Evolutionary conservation across 805 yeast genomes (phyloP), one percentile per base, ranked within the genome.

Genomic region (Candida nemodendra): DNA sequence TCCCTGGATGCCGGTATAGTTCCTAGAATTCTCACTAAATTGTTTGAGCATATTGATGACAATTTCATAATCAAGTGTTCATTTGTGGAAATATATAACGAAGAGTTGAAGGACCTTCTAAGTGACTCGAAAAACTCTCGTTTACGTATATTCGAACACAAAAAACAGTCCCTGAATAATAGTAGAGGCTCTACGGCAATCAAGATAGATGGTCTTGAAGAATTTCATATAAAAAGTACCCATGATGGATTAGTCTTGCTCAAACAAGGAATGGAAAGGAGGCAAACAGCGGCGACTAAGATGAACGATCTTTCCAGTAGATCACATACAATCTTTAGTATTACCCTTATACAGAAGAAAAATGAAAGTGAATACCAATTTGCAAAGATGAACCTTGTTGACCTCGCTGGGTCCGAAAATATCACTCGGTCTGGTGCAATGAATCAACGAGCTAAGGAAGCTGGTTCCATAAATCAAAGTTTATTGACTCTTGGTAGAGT

Each of bases 351-450:
- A 53, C 76, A 69, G 50, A 71, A 70, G 40, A 52, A 54, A 17
- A 42, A 34, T 22, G 57, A 50, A 6, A 32, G 45, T 5, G 59
- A 54, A 28, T 64, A 59, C 32, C 54, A 55, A 13, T 48, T 47
- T 30, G 57, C 67, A 5, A 64, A 64, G 38, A 49, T 63, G 59
- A 87, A 89, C 55, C 65, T 89, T 16, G 98, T 91, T 5, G 98
- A 91, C 65, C 69, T 91, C 47, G 99, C 98, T 0, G 98, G 99
- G 0, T 85, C 95, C 4, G 99, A 91, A 59, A 90, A 90, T 57
- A 82, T 91, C 37, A 76, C 70, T 46, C 69, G 88, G 51, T 85
- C 96, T 0, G 99, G 99, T 3, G 96, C 97, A 0, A 71, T 78
- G 17, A 80, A 84, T 48, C 83, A 79, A 56, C 71, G 96, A 30